Conservation (phyloP, 768 basidiomycete genomes). For the Boletellus sp. region DNA sequence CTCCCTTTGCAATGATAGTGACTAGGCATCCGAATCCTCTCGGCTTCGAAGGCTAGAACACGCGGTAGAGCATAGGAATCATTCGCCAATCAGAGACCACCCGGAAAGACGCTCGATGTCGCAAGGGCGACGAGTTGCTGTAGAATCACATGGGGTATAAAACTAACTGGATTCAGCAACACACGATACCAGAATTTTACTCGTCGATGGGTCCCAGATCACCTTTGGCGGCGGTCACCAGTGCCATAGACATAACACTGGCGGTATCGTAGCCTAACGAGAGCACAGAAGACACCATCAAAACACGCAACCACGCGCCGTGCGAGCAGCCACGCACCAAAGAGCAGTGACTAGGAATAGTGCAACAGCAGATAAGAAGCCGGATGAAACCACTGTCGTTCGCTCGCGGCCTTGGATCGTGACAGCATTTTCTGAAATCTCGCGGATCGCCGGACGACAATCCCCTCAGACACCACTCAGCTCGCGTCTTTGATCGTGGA, state of each 20-base stretch:
- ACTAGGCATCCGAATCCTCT: slow-evolving; percentile 87
- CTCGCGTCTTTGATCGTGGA: background rate
- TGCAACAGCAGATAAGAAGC: slow-evolving; percentile 71
- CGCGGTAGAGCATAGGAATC: slow-evolving; percentile 83
- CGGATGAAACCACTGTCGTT: slow-evolving; percentile 71
- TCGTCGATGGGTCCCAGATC: slow-evolving; percentile 62
- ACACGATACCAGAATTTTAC: no score
- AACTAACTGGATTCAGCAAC: no score
- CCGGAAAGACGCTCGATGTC: slow-evolving; percentile 71
- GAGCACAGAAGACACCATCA: background rate
- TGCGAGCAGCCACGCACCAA: slow-evolving; percentile 45
- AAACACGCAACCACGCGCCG: no score
- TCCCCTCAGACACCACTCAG: slow-evolving; percentile 11
- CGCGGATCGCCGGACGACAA: slow-evolving; percentile 31
- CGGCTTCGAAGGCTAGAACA: slow-evolving; percentile 89
- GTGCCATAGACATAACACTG: slow-evolving; percentile 77
- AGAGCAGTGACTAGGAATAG: slow-evolving; percentile 72
- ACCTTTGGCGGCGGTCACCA: slow-evolving; percentile 65
- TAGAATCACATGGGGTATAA: background rate
- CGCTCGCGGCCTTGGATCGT: slow-evolving; percentile 63
- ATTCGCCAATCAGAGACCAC: slow-evolving; percentile 96
- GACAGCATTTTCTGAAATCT: slow-evolving; percentile 57
- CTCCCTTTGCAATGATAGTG: slow-evolving; percentile 93
- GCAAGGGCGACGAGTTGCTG: slow-evolving; percentile 80
- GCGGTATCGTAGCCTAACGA: slow-evolving; percentile 74